Evolutionary conservation across 306 rosid species (phyloP).

Genomic region (Fragaria nilgerrensis): DNA sequence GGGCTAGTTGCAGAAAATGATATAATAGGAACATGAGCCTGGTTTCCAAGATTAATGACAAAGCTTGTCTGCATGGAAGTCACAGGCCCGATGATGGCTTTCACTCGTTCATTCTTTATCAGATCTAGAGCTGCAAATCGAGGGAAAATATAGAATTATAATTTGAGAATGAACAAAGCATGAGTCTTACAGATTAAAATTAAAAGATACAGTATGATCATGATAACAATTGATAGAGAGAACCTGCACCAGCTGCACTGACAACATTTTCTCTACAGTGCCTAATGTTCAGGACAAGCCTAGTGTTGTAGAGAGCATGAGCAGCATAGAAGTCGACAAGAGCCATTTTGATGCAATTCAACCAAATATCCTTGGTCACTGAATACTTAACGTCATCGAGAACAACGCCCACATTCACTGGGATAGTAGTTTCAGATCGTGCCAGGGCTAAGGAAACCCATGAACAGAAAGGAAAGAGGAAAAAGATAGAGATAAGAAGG

Average conservation of each 20-base stretch:
- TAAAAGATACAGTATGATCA: not conserved
- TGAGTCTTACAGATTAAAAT: not conserved
- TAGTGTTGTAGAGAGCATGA: slow-evolving; percentile 11
- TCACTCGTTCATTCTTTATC: slow-evolving; percentile 21
- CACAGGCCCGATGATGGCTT: slow-evolving; percentile 52
- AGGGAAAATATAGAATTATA: not conserved
- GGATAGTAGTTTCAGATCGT: not conserved
- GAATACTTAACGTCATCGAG: not conserved
- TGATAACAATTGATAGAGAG: not conserved
- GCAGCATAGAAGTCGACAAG: slow-evolving; percentile 30
- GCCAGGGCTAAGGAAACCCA: not conserved
- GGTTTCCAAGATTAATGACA: slow-evolving; percentile 40
- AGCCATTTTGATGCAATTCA: slow-evolving; percentile 38
- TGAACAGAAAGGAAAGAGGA: not conserved
- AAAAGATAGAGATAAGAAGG: not conserved
- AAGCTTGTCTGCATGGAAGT: slow-evolving; percentile 49
- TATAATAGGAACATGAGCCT: slow-evolving; percentile 46
- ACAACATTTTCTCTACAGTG: not conserved
- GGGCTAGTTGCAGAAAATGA: slow-evolving; percentile 56
- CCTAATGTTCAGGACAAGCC: slow-evolving; percentile 20
- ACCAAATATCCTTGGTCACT: not conserved
- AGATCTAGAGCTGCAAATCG: slow-evolving; percentile 24
- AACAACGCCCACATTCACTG: slow-evolving; percentile 19
- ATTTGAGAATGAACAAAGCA: not conserved
- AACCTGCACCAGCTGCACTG: not conserved